phyloP scores from a whole-genome alignment of 1,139 yeast genomes.

The Candida labiduridarum region DNA sequence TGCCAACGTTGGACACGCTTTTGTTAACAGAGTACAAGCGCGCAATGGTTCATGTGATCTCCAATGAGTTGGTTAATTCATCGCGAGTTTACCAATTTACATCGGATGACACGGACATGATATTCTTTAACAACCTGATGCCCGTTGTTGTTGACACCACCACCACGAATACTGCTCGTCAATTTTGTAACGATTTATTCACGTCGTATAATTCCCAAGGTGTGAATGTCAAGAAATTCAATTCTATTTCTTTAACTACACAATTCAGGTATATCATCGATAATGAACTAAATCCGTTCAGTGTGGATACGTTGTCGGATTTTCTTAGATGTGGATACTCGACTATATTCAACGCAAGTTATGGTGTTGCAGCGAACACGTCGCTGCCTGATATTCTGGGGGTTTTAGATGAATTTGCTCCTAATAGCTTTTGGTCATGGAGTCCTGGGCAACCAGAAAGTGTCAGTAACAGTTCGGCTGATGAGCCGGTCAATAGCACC shows the following conservation, averaged over 20 bases:
- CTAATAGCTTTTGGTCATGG: slow-evolving; percentile 71
- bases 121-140: slow-evolving; percentile 23
- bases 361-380: slow-evolving; percentile 18
- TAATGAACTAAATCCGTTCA: slow-evolving; percentile 30
- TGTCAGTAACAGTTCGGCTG: not conserved
- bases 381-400: slow-evolving; percentile 6
- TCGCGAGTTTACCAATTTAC: slow-evolving; percentile 24
- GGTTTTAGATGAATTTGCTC: slow-evolving; percentile 23
- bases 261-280: slow-evolving; percentile 47
- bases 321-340: slow-evolving; percentile 58
- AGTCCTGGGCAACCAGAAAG: slow-evolving; percentile 52
- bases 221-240: slow-evolving; percentile 14
- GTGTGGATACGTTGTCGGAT: slow-evolving; percentile 29
- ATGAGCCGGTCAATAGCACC: not conserved
- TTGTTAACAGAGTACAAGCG: slow-evolving; percentile 47
- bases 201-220: slow-evolving; percentile 2
- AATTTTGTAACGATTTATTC: slow-evolving; percentile 11
- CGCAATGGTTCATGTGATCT: slow-evolving; percentile 36
- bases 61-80: slow-evolving; percentile 25
- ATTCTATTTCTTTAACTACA: slow-evolving; percentile 20
- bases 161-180: slow-evolving; percentile 8
- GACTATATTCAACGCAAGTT: slow-evolving; percentile 54
- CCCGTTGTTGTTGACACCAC: slow-evolving; percentile 17
- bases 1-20: slow-evolving; percentile 48
- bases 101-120: slow-evolving; percentile 20